Base-by-base conservation (phyloP, 228 moss, liverwort and hornwort genomes). In the Sphagnum magellanicum region DNA sequence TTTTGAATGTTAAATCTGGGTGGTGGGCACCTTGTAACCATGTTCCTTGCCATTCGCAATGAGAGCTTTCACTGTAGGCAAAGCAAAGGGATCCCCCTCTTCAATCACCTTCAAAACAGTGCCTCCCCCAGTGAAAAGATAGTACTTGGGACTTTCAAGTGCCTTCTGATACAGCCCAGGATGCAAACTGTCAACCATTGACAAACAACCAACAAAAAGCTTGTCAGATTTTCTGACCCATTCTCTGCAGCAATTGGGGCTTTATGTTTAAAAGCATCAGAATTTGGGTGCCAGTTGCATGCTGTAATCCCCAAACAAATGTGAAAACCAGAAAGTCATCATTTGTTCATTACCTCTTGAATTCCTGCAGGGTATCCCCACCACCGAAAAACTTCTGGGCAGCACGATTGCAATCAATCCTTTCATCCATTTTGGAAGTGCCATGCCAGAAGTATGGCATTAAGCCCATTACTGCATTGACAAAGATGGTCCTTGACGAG, bases 41-140 rank as follows among this genome's bases (percentile, higher is more conserved):
- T 80, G 81, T 10, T 79, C 75, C 76, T 82, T 63, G 12, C 80
- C 89, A 73, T 90, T 95, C 7, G 79, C 78, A n/a, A 95, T 89
- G 67, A 95, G 87, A n/a, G 92, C 95, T 73, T 76, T 80, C 63
- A 90, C 92, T 7, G 89, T 90, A 10, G 92, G 90, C 80, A 95
- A 74, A 71, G 81, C 83, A 52, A 77, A 92, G 12, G 89, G 87
- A 71, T 90, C 85, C 5, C 89, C 90, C 63, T 95, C 90, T 59
- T 95, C 95, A 77, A 95, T 49, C 5, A 95, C 95, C 75, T 95
- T 92, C 69, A 92, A 67, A 16, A 95, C 90, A 10, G 92, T 90
- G 63, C 90, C 92, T 60, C 89, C 92, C 61, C 95, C 95, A 11
- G 90, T 95, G 77, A 92, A 87, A 51, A 95, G 85, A 60, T 92